Evolutionary conservation across 306 rosid genomes (phyloP), one percentile per base, ranked within the genome.

Genomic region (Coriaria nepalensis): DNA sequence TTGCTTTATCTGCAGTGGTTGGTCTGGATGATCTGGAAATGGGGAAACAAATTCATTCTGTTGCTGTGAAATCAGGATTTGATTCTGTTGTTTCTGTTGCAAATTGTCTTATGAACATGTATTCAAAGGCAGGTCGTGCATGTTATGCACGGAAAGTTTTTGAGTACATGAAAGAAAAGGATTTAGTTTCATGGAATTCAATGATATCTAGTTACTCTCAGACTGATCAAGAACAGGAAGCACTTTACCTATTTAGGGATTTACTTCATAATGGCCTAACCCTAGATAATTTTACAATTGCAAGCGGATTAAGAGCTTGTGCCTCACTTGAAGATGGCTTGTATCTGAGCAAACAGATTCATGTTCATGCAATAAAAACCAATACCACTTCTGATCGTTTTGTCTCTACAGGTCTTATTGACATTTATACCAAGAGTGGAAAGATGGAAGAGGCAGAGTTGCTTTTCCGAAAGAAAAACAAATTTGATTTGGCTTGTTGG

Each of bases 141-240:
- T 33, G 45, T 47, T 59, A 43, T 50, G 86, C 84, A 0, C 64
- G 60, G 37, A 34, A 34, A 44, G 49, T 79, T 57, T 87, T 87
- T 50, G 40, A 68, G 64, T 48, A 49, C 53, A 74, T 83, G 77
- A 59, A 59, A 40, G 74, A 67, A 44, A 51, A 57, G 72, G 96
- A 86, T 71, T 65, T 86, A 43, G 67, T 86, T 61, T 77, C 92
- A 5, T 86, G 90, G 94, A 86, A 86, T 75, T 76, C 96, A 0
- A 47, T 86, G 73, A 79, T 79, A 63, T 79, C 90, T 12, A 78
- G 78, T 71, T 79, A 73, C 62, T 65, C 73, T 0, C 64, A 61
- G 59, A 65, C 60, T 62, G 62, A 82, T 59, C 64, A 67, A 49
- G 77, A 61, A 59, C 74, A 70, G 66, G 77, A 74, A 47, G 73